Conservation (phyloP, 306 rosid genomes). For the Quercus berberidifolia region DNA sequence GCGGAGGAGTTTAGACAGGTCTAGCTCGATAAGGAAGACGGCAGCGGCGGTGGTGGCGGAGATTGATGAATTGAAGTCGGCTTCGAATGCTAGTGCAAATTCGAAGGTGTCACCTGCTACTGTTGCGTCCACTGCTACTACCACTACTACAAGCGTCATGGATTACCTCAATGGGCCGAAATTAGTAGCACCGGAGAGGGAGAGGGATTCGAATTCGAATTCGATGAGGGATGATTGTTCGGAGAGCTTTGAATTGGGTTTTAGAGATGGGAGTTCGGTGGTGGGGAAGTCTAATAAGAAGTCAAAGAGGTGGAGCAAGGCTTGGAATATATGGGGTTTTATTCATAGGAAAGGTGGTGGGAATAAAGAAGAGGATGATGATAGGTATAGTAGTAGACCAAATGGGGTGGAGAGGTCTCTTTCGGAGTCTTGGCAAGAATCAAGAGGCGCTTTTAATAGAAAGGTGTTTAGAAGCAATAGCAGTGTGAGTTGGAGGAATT, state of each 20-base stretch:
- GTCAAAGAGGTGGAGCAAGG: conserved; percentile 79
- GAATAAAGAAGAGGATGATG: conserved; percentile 83
- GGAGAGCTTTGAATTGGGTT: conserved; percentile 61
- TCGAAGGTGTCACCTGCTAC: conserved; percentile 69
- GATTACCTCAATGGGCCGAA: conserved; percentile 59
- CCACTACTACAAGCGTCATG: not conserved
- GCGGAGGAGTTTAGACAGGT: conserved; percentile 86
- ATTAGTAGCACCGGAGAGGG: conserved; percentile 44
- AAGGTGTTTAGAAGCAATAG: conserved; percentile 75
- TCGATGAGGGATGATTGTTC: conserved; percentile 76
- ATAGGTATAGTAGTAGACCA: conserved; percentile 54
- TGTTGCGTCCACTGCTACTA: conserved; percentile 7
- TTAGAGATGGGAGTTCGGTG: conserved; percentile 47
- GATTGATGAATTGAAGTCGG: conserved; percentile 76
- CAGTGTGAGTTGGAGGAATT: conserved; percentile 93
- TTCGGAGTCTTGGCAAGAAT: conserved; percentile 91
- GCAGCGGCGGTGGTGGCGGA: conserved; percentile 97
- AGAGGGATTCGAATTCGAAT: conserved; percentile 71
- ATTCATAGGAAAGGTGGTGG: conserved; percentile 60
- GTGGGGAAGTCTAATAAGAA: conserved; percentile 56
- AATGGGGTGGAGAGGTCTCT: conserved; percentile 76
- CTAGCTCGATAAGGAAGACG: conserved; percentile 82
- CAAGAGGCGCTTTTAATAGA: conserved; percentile 47
- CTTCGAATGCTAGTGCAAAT: conserved; percentile 66
- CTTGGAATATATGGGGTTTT: conserved; percentile 85